Base-by-base conservation (phyloP, 1,284 basidiomycete genomes). In the Cutaneotrichosporon sp. region DNA sequence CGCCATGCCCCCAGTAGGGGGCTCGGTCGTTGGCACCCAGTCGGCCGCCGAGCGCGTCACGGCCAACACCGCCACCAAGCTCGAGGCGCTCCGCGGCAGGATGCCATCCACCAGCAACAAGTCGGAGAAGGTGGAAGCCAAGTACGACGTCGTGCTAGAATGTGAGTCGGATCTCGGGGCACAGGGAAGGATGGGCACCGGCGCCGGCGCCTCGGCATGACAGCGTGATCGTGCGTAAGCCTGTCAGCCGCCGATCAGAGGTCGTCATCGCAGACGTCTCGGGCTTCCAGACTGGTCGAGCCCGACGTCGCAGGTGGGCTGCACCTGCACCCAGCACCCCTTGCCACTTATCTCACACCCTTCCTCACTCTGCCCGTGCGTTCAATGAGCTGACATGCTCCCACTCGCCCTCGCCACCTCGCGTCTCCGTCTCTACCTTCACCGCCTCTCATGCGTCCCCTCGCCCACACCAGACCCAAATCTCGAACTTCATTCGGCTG, bases 401-500 rank as follows among this genome's bases (percentile, higher is more conserved):
- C 22, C 16, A 11, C 33, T 9, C 22, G 20, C 33, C 13, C 13
- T 16, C 20, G 4, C 42, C 57, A 31, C 22, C 50, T 47, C 24
- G 31, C 34, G 14, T 53, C 51, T 24, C 14, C 33, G 22, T 4
- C 34, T 20, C 34, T 33, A 38, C 51, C n/a, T 38, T 14, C 51
- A 14, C 22, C 34, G 34, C 22, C 16, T 24, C 18, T 51, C 31
- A 8, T 51, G 31, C 29, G 9, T 29, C 14, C 14, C 29, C 14
- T 38, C 27, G 27, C 46, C 51, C 34, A 11, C n/a, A 27, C n/a
- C 69, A 93, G 92, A 90, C 71, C 89, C 90, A 33, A 88, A 90
- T 73, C 87, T 94, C 59, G 90, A 90, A 56, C 82, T 97, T 8
- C 94, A 97, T 74, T 86, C 88, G n/a, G 93, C 93, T 14, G 90